phyloP scores from a whole-genome alignment of 2,329 filamentous ascomycete genomes.

The Penicillium verrucosum region DNA sequence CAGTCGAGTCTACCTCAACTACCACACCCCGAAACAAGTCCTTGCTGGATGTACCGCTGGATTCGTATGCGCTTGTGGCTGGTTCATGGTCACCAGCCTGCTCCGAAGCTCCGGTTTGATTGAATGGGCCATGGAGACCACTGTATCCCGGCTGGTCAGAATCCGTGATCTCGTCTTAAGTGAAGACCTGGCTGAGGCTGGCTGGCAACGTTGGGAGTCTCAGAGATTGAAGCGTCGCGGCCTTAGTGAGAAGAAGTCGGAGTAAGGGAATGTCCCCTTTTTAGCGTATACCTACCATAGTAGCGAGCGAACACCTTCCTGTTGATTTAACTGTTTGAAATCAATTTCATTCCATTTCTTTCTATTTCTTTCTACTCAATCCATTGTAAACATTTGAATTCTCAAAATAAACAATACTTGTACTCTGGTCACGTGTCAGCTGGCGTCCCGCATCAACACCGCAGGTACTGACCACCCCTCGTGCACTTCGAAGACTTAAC shows the following conservation, averaged over 20 bases:
- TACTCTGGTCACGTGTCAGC: neutral
- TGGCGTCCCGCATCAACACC: constrained; percentile 2
- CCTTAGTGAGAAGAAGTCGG: constrained; percentile 28
- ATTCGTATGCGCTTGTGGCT: constrained; percentile 64
- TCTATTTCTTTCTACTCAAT: too few relatives aligned
- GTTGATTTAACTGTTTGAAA: neutral
- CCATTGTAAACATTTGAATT: neutral
- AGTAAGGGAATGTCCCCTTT: constrained; percentile 16
- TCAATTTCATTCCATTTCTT: neutral
- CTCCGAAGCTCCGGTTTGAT: constrained; percentile 67
- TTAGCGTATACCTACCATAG: neutral
- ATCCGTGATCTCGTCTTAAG: constrained; percentile 79
- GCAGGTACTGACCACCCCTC: neutral
- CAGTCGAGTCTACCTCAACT: constrained; percentile 86
- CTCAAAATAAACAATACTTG: neutral
- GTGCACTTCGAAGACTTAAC: neutral
- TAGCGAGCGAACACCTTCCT: neutral
- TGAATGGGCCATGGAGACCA: constrained; percentile 66
- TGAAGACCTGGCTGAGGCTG: constrained; percentile 85
- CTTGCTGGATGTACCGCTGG: constrained; percentile 74
- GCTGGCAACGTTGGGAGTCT: constrained; percentile 88
- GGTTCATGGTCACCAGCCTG: constrained; percentile 72
- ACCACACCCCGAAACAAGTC: constrained; percentile 87
- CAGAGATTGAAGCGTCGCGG: constrained; percentile 35
- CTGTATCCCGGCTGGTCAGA: constrained; percentile 63